Base-by-base conservation (phyloP, 768 basidiomycete genomes). In the Floccularia luteovirens region DNA sequence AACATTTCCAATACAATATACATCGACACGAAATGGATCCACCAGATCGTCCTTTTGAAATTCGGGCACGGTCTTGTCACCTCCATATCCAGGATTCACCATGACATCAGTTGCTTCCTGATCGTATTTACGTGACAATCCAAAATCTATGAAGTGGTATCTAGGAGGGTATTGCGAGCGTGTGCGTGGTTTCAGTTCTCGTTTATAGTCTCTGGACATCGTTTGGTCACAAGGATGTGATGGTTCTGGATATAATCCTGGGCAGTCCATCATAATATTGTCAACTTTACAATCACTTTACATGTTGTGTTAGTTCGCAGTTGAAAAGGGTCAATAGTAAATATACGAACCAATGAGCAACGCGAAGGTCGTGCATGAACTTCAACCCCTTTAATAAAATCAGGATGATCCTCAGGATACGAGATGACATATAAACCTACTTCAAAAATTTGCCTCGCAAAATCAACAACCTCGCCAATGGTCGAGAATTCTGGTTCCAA, bases 311-410 rank as follows among this genome's bases (percentile, higher is more conserved):
- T 30, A 8, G 14, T 10, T 30, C 27, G 27, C 14, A 8, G 27
- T 14, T 8, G 14, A 30, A 30, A 10, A 14, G 14, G 27, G 14
- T 30, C 27, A 10, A 30, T 30, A 14, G 27, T 14, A 30, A 10
- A 30, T 30, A 30, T 30, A 8, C 16, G 16, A 14, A 34, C 32
- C 32, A 17, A 17, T 64, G 61, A 0, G 52, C 59, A 13, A 62
- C 51, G 4, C 30, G 45, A 14, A 61, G 45, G 5, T 47, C 7
- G 10, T 63, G 62, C 59, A 64, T 62, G 27, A 61, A 66, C n/a
- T 51, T 46, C 0, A 65, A 23, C 0, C 62, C 62, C 60, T 64
- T 10, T 30, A 8, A 8, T 11, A 19, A 10, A 25, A 6, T 27
- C 22, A n/a, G 4, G 25, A 3, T 39, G n/a, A 41, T 16, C 33